Evolutionary conservation across 371 early-diverging fungal genomes (phyloP), one percentile per base, ranked within the genome.

Genomic region (Circinella minor): DNA sequence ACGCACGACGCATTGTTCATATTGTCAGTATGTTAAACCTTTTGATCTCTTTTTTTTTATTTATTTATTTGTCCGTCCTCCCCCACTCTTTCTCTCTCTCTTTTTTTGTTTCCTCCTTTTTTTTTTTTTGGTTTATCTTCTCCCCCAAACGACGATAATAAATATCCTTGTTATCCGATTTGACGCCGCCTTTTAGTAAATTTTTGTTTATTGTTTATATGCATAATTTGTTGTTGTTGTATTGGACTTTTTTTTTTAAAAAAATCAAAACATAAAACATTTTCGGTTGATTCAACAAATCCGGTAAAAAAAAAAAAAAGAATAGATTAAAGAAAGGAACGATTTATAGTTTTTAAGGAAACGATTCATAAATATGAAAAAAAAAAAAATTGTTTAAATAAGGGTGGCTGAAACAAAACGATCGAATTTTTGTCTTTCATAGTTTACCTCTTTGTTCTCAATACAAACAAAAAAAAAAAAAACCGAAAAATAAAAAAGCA

Each of bases 401-500:
- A 9, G 43, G 11, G 43, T 18, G 57, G 57, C 57, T 57, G 57
- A 57, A 57, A 57, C 57, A 34, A 57, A 57, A 20, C 18, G 6
- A 34, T 18, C 20, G 27, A 9, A 15, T 54, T 51, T 39, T 11
- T 11, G 6, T 43, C 11, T 11, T 9, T 11, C 43, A 43, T 43
- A 6, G 43, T 27, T 27, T 27, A 27, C 27, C 27, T 27, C 2
- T 27, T 27, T 27, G 27, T 27, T 27, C 27, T 27, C 27, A 27
- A 27, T 27, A 47, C 47, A 47, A 47, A 57, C 57, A 57, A 57
- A 57, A 57, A 57, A 57, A 54, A 27, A 27, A 27, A 18, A 57
- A n/a, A n/a, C n/a, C n/a, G n/a, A n/a, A 49, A 5, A n/a, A 57
- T 17, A 57, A 57, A 57, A 57, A 57, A 57, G 27, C 57, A 57